These are phyloP conservation scores for Tricholoma hemisulphureum DNA, from an alignment of 768 basidiomycete genomes.

Conservation along the genomic window DNA sequence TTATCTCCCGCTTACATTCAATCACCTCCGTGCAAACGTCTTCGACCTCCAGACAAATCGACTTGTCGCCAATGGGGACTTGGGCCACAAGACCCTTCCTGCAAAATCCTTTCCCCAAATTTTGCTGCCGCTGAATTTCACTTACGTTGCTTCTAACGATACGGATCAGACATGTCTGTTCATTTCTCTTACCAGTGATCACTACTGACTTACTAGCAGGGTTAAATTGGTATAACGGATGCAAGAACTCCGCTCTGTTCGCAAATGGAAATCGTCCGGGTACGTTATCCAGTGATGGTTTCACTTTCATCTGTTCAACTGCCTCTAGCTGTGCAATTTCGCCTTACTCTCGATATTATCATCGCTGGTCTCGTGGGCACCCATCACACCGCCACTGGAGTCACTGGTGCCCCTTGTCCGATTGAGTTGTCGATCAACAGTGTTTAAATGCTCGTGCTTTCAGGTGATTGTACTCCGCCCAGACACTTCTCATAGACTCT, in stretches of 20 bases:
- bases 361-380: conserved; percentile 67
- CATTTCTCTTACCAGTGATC: conserved; percentile 1
- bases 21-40: conserved; percentile 60
- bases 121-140: conserved; percentile 77
- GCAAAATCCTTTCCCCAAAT: conserved; percentile 67
- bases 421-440: conserved; percentile 59
- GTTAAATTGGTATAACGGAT: conserved; percentile 75
- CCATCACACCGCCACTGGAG: conserved; percentile 51
- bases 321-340: conserved; percentile 56
- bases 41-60: conserved; percentile 67
- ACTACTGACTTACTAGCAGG: conserved; percentile 38
- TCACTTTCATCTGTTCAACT: conserved; percentile 16
- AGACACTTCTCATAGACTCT: conserved; percentile 5
- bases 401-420: conserved; percentile 65
- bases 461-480: not conserved
- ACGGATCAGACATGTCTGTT: conserved; percentile 77
- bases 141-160: conserved; percentile 75
- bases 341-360: conserved; percentile 60
- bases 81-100: conserved; percentile 56
- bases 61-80: conserved; percentile 66
- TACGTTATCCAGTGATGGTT: conserved; percentile 35
- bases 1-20: conserved; percentile 76
- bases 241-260: conserved; percentile 57
- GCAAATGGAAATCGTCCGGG: conserved; percentile 53
- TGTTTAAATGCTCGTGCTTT: conserved; percentile 32